Base-by-base conservation (phyloP, 2,329 filamentous ascomycete genomes). In the Ophiostoma piceae region DNA sequence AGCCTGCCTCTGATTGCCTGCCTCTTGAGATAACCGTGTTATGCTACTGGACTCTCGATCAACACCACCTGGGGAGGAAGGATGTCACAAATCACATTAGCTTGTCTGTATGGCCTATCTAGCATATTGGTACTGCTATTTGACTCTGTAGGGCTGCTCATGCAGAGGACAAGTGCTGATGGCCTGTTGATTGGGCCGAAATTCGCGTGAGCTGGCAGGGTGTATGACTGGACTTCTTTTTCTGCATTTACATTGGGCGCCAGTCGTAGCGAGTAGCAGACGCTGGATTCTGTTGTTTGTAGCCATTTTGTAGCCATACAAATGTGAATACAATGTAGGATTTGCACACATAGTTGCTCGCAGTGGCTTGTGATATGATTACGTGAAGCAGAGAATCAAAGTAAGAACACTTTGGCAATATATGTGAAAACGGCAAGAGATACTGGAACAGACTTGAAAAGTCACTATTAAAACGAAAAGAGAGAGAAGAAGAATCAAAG, bases 1-100 rank as follows among this genome's bases (percentile, higher is more conserved):
- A 41, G 39, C 39, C 39, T 41, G 39, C 39, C 11, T 41, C 68
- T 72, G 72, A 73, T 73, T 73, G 72, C 68, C 71, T 35, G 68
- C 69, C 72, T 69, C 67, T 67, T 32, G 29, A 11, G 16, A 64
- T 22, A 22, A 60, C 29, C 35, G 43, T 65, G 35, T 39, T 65
- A n/a, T 68, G 39, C 51, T 62, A 43, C 43, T 29, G 60, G 64
- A 26, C 62, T 39, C 9, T 22, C n/a, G 29, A 9, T 47, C 14
- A 16, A 16, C 43, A 47, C 19, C 19, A 47, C 19, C 4, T 3
- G 5, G 35, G 8, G 35, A 2, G 8, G 35, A 47, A n/a, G 3
- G 8, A 5, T 47, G 16, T n/a, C 16, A n/a, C 1, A 19, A 7
- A 47, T 47, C 43, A 47, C 43, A 47, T n/a, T 47, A 16, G 1